Percentiles rank a stretch among this genome's conserved stretches.
These are phyloP conservation scores for Penicillium atrosanguineum DNA, from an alignment of 495 filamentous ascomycete genomes.

Conservation along the genomic window DNA sequence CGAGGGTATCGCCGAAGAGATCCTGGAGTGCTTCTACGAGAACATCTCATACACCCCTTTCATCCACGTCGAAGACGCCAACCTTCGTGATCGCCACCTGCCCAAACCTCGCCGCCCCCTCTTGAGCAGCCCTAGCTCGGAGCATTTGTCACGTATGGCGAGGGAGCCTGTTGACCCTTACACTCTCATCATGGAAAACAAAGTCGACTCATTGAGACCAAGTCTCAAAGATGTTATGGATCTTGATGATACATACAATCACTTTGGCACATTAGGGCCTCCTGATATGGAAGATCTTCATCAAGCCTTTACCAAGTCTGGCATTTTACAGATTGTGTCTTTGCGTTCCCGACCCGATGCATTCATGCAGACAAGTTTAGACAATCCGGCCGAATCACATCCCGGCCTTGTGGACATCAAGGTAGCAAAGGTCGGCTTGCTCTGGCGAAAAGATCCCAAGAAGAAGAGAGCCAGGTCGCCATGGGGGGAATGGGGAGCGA, in stretches of 20 bases:
- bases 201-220: conserved; percentile 76
- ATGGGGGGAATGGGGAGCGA: conserved; percentile 98
- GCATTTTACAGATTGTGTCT: conserved; percentile 90
- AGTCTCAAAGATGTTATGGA: conserved; percentile 88
- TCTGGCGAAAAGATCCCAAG: conserved; percentile 95
- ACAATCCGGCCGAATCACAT: conserved; percentile 82
- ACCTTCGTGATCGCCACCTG: conserved; percentile 73
- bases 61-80: conserved; percentile 93
- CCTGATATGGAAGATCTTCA: conserved; percentile 77
- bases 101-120: conserved; percentile 69
- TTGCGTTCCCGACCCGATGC: conserved; percentile 89
- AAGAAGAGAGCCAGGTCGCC: conserved; percentile 93
- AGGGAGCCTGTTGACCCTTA: conserved; percentile 95
- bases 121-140: conserved; percentile 65
- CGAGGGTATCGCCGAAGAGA: conserved; percentile 87
- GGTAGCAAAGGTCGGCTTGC: conserved; percentile 89
- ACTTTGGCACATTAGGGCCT: conserved; percentile 68
- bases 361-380: conserved; percentile 83
- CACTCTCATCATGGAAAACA: conserved; percentile 84
- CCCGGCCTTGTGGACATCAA: conserved; percentile 96
- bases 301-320: conserved; percentile 84
- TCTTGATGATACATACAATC: conserved; percentile 87
- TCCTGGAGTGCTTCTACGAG: conserved; percentile 94
- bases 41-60: conserved; percentile 98
- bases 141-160: conserved; percentile 61